These are phyloP conservation scores for Neurospora africana DNA, from an alignment of 495 filamentous ascomycete genomes.

Conservation along the genomic window DNA sequence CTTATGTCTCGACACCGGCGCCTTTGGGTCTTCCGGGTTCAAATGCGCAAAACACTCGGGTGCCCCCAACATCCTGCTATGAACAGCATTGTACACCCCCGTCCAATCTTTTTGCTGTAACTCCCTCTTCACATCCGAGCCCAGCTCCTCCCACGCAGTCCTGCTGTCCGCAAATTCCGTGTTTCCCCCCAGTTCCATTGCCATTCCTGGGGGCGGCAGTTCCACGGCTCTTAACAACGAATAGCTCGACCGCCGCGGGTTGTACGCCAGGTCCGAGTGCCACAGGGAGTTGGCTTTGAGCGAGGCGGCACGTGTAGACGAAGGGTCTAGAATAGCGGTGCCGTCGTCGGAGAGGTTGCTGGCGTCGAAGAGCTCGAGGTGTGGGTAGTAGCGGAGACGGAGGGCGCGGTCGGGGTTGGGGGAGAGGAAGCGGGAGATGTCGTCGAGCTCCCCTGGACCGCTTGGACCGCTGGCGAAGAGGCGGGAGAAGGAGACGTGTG, in stretches of 20 bases:
- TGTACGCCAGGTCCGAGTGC: constrained; percentile 50
- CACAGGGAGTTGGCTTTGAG: constrained; percentile 44
- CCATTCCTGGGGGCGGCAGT: constrained; percentile 37
- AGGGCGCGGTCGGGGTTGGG: constrained; percentile 34
- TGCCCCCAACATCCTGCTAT: constrained; percentile 43
- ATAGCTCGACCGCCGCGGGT: constrained; percentile 46
- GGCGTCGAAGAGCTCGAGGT: constrained; percentile 48
- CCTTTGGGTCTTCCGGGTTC: constrained; percentile 20
- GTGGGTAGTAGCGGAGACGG: constrained; percentile 39
- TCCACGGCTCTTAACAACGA: constrained; percentile 42
- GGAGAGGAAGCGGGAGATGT: constrained; percentile 42
- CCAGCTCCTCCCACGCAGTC: constrained; percentile 43
- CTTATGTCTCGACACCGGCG: constrained; percentile 39
- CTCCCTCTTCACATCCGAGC: constrained; percentile 21
- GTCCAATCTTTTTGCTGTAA: constrained; percentile 38
- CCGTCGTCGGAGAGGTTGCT: constrained; percentile 39
- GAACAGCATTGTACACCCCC: constrained; percentile 41
- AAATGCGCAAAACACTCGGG: constrained; percentile 42
- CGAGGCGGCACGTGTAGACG: constrained; percentile 29
- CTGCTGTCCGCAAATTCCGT: constrained; percentile 51
- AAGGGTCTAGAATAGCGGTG: constrained; percentile 27
- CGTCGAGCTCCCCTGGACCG: constrained; percentile 36
- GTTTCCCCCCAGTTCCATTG: constrained; percentile 29
- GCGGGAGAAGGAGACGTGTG: constrained; percentile 43
- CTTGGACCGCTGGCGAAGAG: constrained; percentile 29